A percentile compares a stretch with the other conserved stretches of the same genome.
phyloP scores from a whole-genome alignment of 768 basidiomycete species.

The Paxillus involutus region DNA sequence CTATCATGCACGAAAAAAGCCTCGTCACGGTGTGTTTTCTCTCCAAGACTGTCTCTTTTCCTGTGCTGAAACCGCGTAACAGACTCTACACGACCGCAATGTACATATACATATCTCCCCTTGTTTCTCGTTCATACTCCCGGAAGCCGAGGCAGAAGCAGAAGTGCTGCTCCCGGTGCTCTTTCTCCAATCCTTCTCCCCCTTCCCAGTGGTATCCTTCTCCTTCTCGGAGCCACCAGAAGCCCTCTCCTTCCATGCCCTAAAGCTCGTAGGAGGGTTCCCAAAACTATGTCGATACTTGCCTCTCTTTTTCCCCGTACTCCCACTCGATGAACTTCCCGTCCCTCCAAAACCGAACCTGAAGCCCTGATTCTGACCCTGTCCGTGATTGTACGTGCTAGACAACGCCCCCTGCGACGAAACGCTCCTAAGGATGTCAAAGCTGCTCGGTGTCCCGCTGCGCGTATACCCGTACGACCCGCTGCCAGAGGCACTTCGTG shows the following conservation, averaged over 20 bases:
- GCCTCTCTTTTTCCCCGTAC: constrained; percentile 12
- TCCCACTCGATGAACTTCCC: constrained; percentile 20
- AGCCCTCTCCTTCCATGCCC: constrained; percentile 22
- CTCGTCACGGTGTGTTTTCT: constrained; percentile 5
- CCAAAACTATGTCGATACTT: constrained; percentile 15
- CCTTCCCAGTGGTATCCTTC: constrained; percentile 10
- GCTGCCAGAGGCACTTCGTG: constrained; percentile 19
- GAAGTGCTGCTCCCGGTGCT: constrained; percentile 15
- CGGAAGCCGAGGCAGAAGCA: constrained; percentile 13
- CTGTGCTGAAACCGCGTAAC: background rate
- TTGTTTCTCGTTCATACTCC: constrained; percentile 23
- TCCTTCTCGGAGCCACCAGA: constrained; percentile 17
- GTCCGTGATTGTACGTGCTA: constrained; percentile 17
- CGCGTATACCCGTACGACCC: constrained; percentile 23
- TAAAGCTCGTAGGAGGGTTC: constrained; percentile 29
- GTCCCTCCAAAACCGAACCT: constrained; percentile 16
- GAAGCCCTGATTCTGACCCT: constrained; percentile 14
- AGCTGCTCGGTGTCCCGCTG: constrained; percentile 26
- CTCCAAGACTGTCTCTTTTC: background rate
- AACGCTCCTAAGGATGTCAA: constrained; percentile 28
- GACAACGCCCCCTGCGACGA: constrained; percentile 31
- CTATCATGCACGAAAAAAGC: background rate
- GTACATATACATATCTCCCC: background rate
- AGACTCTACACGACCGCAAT: constrained; percentile 8
- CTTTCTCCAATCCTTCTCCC: constrained; percentile 13